These are phyloP conservation scores for Linderniella brevidens DNA, from an alignment of 257 asterid species.

Conservation along the genomic window DNA sequence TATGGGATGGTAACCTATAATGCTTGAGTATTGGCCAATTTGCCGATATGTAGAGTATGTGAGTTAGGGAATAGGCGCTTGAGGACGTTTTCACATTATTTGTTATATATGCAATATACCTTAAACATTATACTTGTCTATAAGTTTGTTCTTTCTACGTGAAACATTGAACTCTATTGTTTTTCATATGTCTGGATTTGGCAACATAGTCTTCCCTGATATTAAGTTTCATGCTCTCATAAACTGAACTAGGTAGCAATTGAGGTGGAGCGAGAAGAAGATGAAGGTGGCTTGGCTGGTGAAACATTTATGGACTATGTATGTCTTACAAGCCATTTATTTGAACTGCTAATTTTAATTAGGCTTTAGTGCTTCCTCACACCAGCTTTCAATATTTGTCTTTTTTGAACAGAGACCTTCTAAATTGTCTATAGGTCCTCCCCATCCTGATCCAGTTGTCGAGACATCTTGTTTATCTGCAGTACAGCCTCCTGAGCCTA, in stretches of 20 bases:
- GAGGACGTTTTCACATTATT: too few relatives aligned
- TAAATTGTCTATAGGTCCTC: conserved; percentile 73
- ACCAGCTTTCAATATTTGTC: too few relatives aligned
- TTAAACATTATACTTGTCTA: too few relatives aligned
- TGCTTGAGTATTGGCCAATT: too few relatives aligned
- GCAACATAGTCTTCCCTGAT: too few relatives aligned
- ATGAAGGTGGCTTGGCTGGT: conserved; percentile 91
- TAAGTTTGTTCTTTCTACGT: background rate
- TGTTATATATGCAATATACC: too few relatives aligned
- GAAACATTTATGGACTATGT: conserved; percentile 96
- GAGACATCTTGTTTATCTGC: conserved; percentile 94
- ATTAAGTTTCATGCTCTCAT: background rate
- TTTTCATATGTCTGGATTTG: too few relatives aligned
- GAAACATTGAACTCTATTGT: background rate
- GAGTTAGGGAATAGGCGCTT: too few relatives aligned
- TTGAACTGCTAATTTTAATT: conserved; percentile 6
- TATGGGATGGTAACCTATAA: too few relatives aligned
- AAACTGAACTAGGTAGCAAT: conserved; percentile 49
- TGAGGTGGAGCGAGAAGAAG: conserved; percentile 97
- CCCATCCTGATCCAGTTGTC: conserved; percentile 94
- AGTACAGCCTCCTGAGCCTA: conserved; percentile 94
- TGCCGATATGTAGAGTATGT: too few relatives aligned
- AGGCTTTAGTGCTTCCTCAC: conserved; percentile 15
- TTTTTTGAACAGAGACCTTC: conserved; percentile 47
- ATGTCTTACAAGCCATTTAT: conserved; percentile 12